Percentiles rank a stretch among this genome's conserved stretches.
Conservation (phyloP, 1,284 basidiomycete species). For the Ceratobasidium sp. region DNA sequence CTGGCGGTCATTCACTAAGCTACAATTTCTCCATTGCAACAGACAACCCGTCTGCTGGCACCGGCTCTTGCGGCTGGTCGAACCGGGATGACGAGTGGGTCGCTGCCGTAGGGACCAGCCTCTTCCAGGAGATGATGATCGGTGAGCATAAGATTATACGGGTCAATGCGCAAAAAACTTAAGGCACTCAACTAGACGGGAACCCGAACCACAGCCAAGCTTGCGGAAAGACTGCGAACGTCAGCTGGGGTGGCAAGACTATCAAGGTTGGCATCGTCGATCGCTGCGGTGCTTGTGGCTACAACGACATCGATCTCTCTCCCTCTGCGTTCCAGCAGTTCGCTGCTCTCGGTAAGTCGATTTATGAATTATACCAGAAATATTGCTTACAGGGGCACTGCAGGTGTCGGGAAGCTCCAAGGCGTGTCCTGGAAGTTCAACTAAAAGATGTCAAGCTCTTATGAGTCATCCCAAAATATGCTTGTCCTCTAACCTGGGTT, state of each 20-base stretch:
- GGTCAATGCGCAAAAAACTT: neutral
- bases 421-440: slow-evolving; percentile 41
- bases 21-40: neutral
- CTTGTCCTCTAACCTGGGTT: neutral
- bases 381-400: neutral
- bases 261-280: slow-evolving; percentile 41
- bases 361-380: too few species aligned
- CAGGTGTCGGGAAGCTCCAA: slow-evolving; percentile 30
- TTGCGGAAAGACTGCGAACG: slow-evolving; percentile 28
- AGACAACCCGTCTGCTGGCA: slow-evolving; percentile 35
- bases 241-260: slow-evolving; percentile 37
- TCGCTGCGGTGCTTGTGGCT: slow-evolving; percentile 34
- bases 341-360: slow-evolving; percentile 15
- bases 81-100: slow-evolving; percentile 37
- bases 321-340: slow-evolving; percentile 40
- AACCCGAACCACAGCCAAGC: slow-evolving; percentile 40
- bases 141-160: slow-evolving; percentile 10
- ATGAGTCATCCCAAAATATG: neutral
- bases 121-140: slow-evolving; percentile 42
- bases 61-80: slow-evolving; percentile 35
- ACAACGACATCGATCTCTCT: slow-evolving; percentile 41
- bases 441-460: neutral
- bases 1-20: neutral
- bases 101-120: slow-evolving; percentile 26
- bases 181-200: slow-evolving; percentile 18